Conservation (phyloP, 2,329 filamentous ascomycete genomes). For the Fusarium coffeatum region DNA sequence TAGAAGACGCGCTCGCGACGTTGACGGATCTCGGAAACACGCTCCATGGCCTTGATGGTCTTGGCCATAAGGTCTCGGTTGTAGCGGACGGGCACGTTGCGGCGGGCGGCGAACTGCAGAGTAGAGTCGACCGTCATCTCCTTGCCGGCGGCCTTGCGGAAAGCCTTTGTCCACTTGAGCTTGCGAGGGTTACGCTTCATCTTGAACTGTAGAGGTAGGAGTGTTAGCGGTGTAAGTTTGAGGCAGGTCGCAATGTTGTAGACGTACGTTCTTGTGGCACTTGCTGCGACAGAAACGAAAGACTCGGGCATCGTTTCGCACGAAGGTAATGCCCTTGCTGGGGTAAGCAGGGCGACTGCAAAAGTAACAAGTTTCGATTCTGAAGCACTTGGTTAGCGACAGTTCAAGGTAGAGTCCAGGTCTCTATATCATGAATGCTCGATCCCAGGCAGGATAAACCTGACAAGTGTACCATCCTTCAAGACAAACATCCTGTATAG, state of each 20-base stretch:
- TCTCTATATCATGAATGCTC: constrained; percentile 12
- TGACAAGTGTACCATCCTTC: neutral
- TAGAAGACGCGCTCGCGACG: constrained; percentile 92
- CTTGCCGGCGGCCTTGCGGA: constrained; percentile 83
- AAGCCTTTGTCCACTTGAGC: constrained; percentile 96
- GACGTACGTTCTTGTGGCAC: constrained; percentile 68
- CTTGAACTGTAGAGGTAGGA: constrained; percentile 72
- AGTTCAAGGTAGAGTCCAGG: constrained; percentile 8
- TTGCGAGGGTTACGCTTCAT: constrained; percentile 99
- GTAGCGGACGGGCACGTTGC: constrained; percentile 96
- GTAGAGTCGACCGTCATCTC: constrained; percentile 93
- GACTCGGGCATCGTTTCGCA: constrained; percentile 62
- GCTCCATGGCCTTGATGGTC: constrained; percentile 92
- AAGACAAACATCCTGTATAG: neutral
- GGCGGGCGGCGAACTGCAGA: constrained; percentile 88
- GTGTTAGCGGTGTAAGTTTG: constrained; percentile 19
- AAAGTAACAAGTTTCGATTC: constrained; percentile 61
- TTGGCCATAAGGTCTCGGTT: constrained; percentile 89
- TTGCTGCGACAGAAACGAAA: constrained; percentile 71
- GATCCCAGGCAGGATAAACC: neutral
- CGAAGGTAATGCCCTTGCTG: constrained; percentile 67
- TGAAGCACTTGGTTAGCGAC: constrained; percentile 41
- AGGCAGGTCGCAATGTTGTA: constrained; percentile 2
- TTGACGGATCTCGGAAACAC: constrained; percentile 85
- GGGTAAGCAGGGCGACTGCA: constrained; percentile 64